A percentile compares a stretch with the other conserved stretches of the same genome.
Evolutionary conservation across 768 basidiomycete species (phyloP).

Genomic region (Cubamyces lactineus): DNA sequence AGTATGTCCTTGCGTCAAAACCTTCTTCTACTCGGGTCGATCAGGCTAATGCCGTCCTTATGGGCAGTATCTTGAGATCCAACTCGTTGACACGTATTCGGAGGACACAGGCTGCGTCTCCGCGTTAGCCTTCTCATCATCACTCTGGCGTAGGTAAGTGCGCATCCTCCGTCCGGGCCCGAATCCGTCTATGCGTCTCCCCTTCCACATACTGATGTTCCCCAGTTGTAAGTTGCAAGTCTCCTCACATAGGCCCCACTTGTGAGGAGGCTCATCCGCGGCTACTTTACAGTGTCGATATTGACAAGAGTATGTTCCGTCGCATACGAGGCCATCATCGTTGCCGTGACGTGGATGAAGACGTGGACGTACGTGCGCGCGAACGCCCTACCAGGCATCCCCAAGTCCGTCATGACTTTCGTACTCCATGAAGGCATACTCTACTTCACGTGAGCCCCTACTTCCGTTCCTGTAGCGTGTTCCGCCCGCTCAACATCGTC

Average conservation of each 20-base stretch:
- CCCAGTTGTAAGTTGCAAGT: no score
- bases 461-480: not conserved
- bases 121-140: not conserved
- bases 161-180: no score
- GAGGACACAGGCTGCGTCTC: not conserved
- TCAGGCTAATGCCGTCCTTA: no score
- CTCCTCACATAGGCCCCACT: no score
- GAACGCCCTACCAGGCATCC: not conserved
- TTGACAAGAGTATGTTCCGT: conserved; percentile 13
- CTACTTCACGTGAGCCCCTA: conserved; percentile 13
- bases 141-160: not conserved
- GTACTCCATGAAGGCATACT: conserved; percentile 19
- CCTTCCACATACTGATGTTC: no score
- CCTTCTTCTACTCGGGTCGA: no score
- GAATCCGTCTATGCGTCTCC: no score
- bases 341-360: conserved; percentile 24
- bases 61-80: not conserved
- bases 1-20: not conserved
- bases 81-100: not conserved
- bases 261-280: not conserved
- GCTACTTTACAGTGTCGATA: conserved; percentile 9
- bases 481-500: not conserved
- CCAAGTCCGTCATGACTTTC: conserved; percentile 12
- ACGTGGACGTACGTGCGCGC: conserved; percentile 12
- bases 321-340: conserved; percentile 18